A percentile compares a stretch with the other conserved stretches of the same genome.
These are phyloP conservation scores for Pestalotiopsis sp. DNA, from an alignment of 2,329 filamentous ascomycete genomes.

Conservation along the genomic window DNA sequence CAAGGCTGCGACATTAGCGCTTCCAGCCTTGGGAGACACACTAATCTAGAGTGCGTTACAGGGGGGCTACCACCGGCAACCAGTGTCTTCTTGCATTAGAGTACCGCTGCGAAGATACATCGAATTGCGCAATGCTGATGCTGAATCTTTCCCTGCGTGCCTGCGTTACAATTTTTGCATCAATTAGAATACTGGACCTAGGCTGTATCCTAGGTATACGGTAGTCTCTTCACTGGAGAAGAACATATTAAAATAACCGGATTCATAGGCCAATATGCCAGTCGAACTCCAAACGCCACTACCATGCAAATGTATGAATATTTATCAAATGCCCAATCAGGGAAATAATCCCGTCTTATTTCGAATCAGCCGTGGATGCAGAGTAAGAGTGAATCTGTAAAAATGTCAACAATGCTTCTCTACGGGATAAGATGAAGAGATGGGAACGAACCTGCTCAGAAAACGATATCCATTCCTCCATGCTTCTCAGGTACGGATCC, in stretches of 20 bases:
- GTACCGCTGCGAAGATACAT: background rate
- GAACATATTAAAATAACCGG: background rate
- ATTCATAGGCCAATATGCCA: background rate
- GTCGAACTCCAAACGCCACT: conserved; percentile 1
- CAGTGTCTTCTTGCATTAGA: background rate
- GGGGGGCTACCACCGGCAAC: background rate
- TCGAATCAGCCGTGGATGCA: background rate
- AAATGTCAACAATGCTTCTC: background rate
- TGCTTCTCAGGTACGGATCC: conserved; percentile 73
- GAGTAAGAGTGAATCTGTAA: conserved; percentile 35
- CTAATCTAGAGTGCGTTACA: background rate
- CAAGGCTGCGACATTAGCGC: conserved; percentile 15
- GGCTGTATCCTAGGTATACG: too few relatives aligned
- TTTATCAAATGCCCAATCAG: background rate
- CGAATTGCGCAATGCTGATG: background rate
- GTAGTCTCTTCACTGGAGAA: too few relatives aligned
- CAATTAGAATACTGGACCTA: too few relatives aligned
- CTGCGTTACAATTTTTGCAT: too few relatives aligned
- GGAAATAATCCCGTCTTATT: background rate
- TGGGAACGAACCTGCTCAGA: conserved; percentile 61
- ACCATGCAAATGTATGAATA: background rate
- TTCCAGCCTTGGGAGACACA: conserved; percentile 3
- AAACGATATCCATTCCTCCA: conserved; percentile 80
- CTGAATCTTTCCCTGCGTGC: background rate
- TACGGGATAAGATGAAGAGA: background rate